phyloP scores from a whole-genome alignment of 768 basidiomycete genomes.

The Tylopilus cervinicoccineus region DNA sequence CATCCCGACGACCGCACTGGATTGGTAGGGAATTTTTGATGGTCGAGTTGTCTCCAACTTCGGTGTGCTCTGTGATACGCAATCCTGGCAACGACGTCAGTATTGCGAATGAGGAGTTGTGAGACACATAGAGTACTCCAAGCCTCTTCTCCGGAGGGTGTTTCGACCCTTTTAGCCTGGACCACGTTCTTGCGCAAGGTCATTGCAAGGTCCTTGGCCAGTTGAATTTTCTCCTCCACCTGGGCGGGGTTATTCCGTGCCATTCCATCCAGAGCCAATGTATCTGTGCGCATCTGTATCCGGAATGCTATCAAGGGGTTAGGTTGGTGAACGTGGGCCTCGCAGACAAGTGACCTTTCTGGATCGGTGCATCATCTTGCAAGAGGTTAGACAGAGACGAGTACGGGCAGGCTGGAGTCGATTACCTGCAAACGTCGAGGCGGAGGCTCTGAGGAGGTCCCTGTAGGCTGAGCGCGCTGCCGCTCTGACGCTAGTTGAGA shows the following conservation, averaged over 20 bases:
- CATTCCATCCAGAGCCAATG: conserved; percentile 36
- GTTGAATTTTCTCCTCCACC: conserved; percentile 51
- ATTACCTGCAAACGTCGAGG: conserved; percentile 62
- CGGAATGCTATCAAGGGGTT: conserved; percentile 56
- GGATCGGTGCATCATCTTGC: conserved; percentile 54
- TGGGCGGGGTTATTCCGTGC: conserved; percentile 41
- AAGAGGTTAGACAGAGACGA: neutral
- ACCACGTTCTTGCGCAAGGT: conserved; percentile 82
- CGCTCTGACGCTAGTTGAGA: conserved; percentile 54
- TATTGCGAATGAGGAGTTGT: neutral
- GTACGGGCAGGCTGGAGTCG: neutral
- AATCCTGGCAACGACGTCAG: conserved; percentile 46
- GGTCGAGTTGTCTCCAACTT: conserved; percentile 80
- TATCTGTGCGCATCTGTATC: conserved; percentile 59
- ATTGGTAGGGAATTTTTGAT: conserved; percentile 56
- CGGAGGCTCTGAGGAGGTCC: conserved; percentile 61
- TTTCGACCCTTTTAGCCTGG: conserved; percentile 57
- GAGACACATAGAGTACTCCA: conserved; percentile 48
- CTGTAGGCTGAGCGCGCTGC: conserved; percentile 75
- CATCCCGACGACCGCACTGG: conserved; percentile 46
- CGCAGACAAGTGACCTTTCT: conserved; percentile 37
- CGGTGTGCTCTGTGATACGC: conserved; percentile 73
- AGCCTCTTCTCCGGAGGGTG: conserved; percentile 37
- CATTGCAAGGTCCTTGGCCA: conserved; percentile 68
- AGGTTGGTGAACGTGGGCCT: neutral